phyloP scores from a whole-genome alignment of 495 filamentous ascomycete species.

The Usnea hakonensis region DNA sequence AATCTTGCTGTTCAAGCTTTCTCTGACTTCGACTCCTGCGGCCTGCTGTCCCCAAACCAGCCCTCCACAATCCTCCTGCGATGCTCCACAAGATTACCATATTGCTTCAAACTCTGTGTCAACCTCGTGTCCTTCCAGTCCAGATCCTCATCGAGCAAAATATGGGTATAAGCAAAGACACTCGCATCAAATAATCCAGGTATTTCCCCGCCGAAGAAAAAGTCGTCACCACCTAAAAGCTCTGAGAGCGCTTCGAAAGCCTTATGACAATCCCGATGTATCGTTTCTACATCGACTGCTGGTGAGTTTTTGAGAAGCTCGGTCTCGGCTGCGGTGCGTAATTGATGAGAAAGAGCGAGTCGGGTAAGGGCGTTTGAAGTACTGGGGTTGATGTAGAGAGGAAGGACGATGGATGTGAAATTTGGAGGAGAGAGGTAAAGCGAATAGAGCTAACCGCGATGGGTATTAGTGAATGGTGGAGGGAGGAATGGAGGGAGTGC shows the following conservation, averaged over 20 bases:
- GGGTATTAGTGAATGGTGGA: not conserved
- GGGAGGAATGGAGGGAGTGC: slow-evolving; percentile 12
- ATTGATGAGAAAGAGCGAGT: slow-evolving; percentile 51
- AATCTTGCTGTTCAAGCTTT: not conserved
- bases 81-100: slow-evolving; percentile 47
- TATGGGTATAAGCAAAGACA: slow-evolving; percentile 84
- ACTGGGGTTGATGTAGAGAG: slow-evolving; percentile 59
- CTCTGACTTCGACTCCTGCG: not conserved
- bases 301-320: slow-evolving; percentile 61
- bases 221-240: slow-evolving; percentile 55
- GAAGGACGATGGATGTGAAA: slow-evolving; percentile 52
- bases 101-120: slow-evolving; percentile 33
- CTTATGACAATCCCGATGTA: slow-evolving; percentile 60
- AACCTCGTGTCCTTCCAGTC: slow-evolving; percentile 49
- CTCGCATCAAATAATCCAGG: slow-evolving; percentile 78
- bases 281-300: slow-evolving; percentile 50
- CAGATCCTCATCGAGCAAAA: slow-evolving; percentile 57
- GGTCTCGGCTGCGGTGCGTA: slow-evolving; percentile 60
- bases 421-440: slow-evolving; percentile 69
- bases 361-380: slow-evolving; percentile 57
- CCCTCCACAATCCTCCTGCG: slow-evolving; percentile 38
- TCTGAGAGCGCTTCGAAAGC: slow-evolving; percentile 69
- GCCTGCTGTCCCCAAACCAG: not conserved
- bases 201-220: slow-evolving; percentile 56
- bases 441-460: slow-evolving; percentile 53